Evolutionary conservation across 352 stramenopile species (phyloP).

Genomic region (Phytophthora multivora): DNA sequence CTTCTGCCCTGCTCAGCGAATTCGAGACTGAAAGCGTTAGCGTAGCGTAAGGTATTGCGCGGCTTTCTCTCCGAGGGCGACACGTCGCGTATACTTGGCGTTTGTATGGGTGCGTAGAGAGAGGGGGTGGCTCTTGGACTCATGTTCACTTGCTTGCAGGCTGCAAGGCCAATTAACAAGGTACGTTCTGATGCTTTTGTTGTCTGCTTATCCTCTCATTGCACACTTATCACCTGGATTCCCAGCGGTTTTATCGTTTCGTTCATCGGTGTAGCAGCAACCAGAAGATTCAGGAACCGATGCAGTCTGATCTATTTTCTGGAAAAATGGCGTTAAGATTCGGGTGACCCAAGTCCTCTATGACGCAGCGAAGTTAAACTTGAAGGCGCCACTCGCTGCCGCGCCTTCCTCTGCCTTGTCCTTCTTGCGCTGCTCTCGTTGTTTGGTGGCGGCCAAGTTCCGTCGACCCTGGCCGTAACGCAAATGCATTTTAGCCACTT

Average conservation of each 20-base stretch:
- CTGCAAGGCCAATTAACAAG: no score
- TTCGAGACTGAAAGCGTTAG: conserved; percentile 14
- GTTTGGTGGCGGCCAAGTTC: conserved; percentile 55
- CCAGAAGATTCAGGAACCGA: no score
- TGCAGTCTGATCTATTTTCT: conserved; percentile 4
- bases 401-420: neutral
- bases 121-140: neutral
- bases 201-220: no score
- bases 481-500: conserved; percentile 76
- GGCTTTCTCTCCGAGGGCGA: conserved; percentile 9
- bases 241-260: neutral
- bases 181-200: no score
- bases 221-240: neutral
- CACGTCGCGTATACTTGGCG: conserved; percentile 17
- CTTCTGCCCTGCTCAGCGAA: neutral
- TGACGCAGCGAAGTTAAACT: conserved; percentile 42
- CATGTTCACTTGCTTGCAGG: neutral
- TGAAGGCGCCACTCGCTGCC: conserved; percentile 22
- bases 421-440: conserved; percentile 49
- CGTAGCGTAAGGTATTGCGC: neutral
- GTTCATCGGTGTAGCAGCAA: no score
- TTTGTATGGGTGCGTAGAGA: conserved; percentile 28
- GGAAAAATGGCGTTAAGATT: no score
- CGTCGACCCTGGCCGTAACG: conserved; percentile 64
- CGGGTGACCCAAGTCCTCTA: conserved; percentile 6